Evolutionary conservation across 2,329 filamentous ascomycete genomes (phyloP).

Genomic region (Lanzia echinophila): DNA sequence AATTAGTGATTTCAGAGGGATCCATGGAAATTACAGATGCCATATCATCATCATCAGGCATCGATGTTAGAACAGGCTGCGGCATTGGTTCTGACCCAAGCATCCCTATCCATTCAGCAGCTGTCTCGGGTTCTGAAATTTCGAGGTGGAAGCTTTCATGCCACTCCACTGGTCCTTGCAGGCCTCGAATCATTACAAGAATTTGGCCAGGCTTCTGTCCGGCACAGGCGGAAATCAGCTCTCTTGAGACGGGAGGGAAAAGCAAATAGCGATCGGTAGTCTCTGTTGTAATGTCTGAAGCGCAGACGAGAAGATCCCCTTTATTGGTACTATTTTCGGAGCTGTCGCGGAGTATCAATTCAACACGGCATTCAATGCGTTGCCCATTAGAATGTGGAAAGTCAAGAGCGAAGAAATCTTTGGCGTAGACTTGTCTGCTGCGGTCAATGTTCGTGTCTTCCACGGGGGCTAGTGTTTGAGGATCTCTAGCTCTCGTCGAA

Average conservation of each 20-base stretch:
- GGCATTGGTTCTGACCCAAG: constrained; percentile 53
- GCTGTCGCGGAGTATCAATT: constrained; percentile 80
- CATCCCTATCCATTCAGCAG: constrained; percentile 81
- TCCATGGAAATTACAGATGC: constrained; percentile 8
- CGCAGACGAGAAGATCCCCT: constrained; percentile 87
- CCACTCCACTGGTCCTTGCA: constrained; percentile 62
- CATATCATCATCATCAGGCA: constrained; percentile 11
- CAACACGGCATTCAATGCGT: constrained; percentile 79
- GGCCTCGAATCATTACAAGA: constrained; percentile 79
- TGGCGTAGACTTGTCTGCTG: constrained; percentile 75
- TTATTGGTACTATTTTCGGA: constrained; percentile 56
- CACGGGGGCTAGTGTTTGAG: constrained; percentile 66
- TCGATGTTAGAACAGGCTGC: constrained; percentile 31
- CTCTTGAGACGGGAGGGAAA: constrained; percentile 77
- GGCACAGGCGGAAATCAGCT: constrained; percentile 69
- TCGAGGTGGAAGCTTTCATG: constrained; percentile 74
- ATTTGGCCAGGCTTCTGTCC: constrained; percentile 67
- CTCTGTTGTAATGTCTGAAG: constrained; percentile 70
- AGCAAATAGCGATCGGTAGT: constrained; percentile 70
- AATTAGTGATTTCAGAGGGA: constrained; percentile 1
- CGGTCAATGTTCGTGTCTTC: constrained; percentile 66
- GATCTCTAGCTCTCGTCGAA: constrained; percentile 69
- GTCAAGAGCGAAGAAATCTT: constrained; percentile 84
- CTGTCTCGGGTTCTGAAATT: constrained; percentile 52
- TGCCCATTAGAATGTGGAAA: constrained; percentile 85